Percentiles rank a stretch among this genome's conserved stretches.
Evolutionary conservation across 2,329 filamentous ascomycete species (phyloP).

Genomic region (Cladophialophora bantiana): DNA sequence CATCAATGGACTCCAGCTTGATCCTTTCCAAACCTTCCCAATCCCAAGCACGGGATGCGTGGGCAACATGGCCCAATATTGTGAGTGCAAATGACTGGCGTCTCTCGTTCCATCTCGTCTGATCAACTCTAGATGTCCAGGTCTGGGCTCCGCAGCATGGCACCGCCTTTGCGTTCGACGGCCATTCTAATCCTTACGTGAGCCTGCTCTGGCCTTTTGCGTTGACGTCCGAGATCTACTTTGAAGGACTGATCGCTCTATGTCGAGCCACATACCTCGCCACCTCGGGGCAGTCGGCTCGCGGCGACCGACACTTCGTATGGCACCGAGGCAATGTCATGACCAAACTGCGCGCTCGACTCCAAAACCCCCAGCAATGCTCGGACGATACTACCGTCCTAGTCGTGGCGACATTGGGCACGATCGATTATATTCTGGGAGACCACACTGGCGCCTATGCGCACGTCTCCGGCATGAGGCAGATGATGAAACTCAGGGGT

Average conservation of each 20-base stretch:
- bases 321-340: slow-evolving; percentile 26
- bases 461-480: slow-evolving; percentile 31
- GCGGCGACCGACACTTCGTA: slow-evolving; percentile 19
- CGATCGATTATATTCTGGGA: slow-evolving; percentile 29
- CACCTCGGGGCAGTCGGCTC: slow-evolving; percentile 17
- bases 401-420: slow-evolving; percentile 28
- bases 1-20: slow-evolving; percentile 22
- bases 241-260: slow-evolving; percentile 27
- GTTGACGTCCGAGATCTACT: slow-evolving; percentile 24
- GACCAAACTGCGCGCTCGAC: slow-evolving; percentile 22
- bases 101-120: not conserved
- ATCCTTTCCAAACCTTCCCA: slow-evolving; percentile 30
- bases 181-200: slow-evolving; percentile 30
- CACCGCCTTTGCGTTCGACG: slow-evolving; percentile 26
- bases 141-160: slow-evolving; percentile 33
- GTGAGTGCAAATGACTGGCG: slow-evolving; percentile 12
- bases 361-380: slow-evolving; percentile 22
- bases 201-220: slow-evolving; percentile 31
- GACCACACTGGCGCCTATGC: slow-evolving; percentile 23
- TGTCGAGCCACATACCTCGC: slow-evolving; percentile 26
- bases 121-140: slow-evolving; percentile 24
- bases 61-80: slow-evolving; percentile 25
- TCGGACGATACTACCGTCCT: slow-evolving; percentile 29
- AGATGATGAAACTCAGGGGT: slow-evolving; percentile 30
- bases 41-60: slow-evolving; percentile 23